A percentile compares a stretch with the other conserved stretches of the same genome.
These are phyloP conservation scores for Saccharum hybrid DNA, from an alignment of 202 grass and related monocot species.

Conservation along the genomic window DNA sequence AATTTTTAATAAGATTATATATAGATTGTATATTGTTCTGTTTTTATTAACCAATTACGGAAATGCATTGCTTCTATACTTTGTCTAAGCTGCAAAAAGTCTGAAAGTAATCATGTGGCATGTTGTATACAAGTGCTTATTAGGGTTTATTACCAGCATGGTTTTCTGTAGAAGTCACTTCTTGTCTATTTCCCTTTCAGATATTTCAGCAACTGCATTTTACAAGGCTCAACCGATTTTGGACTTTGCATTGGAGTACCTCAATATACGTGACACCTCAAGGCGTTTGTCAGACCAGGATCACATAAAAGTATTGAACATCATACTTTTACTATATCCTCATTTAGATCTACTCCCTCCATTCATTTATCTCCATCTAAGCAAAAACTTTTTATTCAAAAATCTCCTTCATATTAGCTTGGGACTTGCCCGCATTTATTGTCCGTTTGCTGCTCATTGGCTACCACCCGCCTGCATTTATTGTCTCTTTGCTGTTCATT, in stretches of 20 bases:
- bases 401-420: too few species aligned
- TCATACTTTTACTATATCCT: not conserved
- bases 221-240: slow-evolving; percentile 59
- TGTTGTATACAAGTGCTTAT: not conserved
- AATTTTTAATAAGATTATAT: not conserved
- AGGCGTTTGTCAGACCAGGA: slow-evolving; percentile 57
- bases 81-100: too few species aligned
- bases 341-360: not conserved
- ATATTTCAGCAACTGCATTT: slow-evolving; percentile 79
- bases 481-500: too few species aligned
- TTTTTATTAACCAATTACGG: not conserved
- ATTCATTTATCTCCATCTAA: too few species aligned
- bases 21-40: not conserved
- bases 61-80: not conserved
- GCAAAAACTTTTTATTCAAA: too few species aligned
- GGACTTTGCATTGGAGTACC: slow-evolving; percentile 47
- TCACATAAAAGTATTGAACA: slow-evolving; percentile 49
- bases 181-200: slow-evolving; percentile 27
- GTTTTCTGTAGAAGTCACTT: not conserved
- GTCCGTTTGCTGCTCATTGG: too few species aligned
- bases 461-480: too few species aligned
- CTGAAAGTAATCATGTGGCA: not conserved
- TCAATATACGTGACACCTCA: slow-evolving; percentile 52
- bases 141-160: not conserved
- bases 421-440: too few species aligned